Evolutionary conservation across 306 rosid genomes (phyloP), one percentile per base, ranked within the genome.

Genomic region (Pyrus bretschneideri): DNA sequence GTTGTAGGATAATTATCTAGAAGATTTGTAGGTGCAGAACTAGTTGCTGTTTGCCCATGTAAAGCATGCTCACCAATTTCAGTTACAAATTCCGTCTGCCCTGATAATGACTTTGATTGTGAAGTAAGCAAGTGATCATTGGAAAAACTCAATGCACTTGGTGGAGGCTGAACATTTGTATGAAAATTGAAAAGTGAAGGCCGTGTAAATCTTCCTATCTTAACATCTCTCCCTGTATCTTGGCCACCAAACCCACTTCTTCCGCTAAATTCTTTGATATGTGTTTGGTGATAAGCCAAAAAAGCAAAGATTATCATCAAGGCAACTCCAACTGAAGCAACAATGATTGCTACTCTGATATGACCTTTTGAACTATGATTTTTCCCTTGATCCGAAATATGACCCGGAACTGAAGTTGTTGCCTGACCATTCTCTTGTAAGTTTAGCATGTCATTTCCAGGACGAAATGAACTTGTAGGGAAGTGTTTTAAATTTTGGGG

Each of bases 321-420:
- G 74, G 93, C 91, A 83, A 94, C 96, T 82, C 96, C 96, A 69
- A 95, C 86, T 6, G 97, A 87, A 21, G 97, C 98, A 81, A 95
- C 84, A 82, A 95, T 95, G 73, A 95, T 95, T 74, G 97, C 95
- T 88, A 95, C 81, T 86, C 85, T 93, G 73, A 95, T 88, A 86
- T 70, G 89, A 70, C 83, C 89, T 84, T 82, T 95, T 44, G 97
- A 89, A 55, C 76, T 72, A 57, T 69, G 88, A 81, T 72, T 87
- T 57, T 72, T 86, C 45, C 11, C 82, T 4, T 54, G 67, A 72
- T 31, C 68, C 35, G 87, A 64, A 79, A 89, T 49, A 66, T 25
- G 84, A 73, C 31, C 71, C 68, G 93, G 78, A 80, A 86, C 93
- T 27, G 93, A 87, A 71, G 87, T 46, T 52, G 77, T 11, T 25